Evolutionary conservation across 176 grass and related monocot species (phyloP), one percentile per base, ranked within the genome.

Genomic region (Typha latifolia): DNA sequence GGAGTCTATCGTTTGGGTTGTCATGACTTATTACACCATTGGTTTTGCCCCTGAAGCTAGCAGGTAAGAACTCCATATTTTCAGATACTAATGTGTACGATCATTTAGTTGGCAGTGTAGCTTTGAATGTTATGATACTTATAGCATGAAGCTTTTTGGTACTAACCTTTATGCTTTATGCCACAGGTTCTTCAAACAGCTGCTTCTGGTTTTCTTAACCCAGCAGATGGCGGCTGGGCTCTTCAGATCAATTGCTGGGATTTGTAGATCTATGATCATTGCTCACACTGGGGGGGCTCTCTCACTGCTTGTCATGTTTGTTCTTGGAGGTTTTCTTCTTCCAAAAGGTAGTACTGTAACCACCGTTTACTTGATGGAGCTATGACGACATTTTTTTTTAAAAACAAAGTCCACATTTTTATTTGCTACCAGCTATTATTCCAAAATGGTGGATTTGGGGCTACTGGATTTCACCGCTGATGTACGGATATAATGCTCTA

Each of bases 371-470:
- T 43, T 43, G 37, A 43, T 43, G 37, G 37, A 43, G 5, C 7
- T 43, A 43, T 43, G 5, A 1, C 37, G 37, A 10, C 37, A 43
- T 43, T 43, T 43, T 43, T 1, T 43, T 10, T 43, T n/a, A n/a
- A n/a, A n/a, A 43, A 43, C 37, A 43, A 43, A 43, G 9, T 43
- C 37, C 7, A 43, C 9, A 43, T 9, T 43, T 16, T 59, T 59
- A 9, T 21, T 59, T 59, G 14, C 37, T 43, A 84, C 76, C 81
- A 99, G 94, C 55, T 47, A 69, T 77, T 71, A 93, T 99, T 56
- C 94, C 89, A 9, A 90, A 90, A 26, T 99, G 94, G 94, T 99
- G 94, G 94, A 82, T 99, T 24, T 99, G 94, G 94, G 94, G 89
- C 57, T 99, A 93, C 64, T 99, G 94, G 94, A 67, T 87, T 84